phyloP scores from a whole-genome alignment of 169 alveolate species.

The Eimeria falciformis region DNA sequence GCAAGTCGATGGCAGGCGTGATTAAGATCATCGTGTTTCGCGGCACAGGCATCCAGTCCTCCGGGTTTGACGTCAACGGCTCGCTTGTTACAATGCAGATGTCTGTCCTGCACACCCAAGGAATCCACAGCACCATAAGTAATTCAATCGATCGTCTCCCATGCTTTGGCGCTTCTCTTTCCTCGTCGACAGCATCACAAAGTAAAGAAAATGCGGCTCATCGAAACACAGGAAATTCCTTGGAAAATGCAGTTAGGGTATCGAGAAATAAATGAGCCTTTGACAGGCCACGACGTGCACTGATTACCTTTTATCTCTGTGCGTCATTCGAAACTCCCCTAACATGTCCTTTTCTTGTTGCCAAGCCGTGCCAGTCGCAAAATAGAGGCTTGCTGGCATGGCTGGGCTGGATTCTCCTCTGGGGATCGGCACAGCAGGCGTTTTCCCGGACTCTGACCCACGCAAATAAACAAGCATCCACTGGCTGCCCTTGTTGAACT shows the following conservation, averaged over 20 bases:
- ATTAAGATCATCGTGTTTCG: slow-evolving; percentile 70
- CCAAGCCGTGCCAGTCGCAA: slow-evolving; percentile 77
- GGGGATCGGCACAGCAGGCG: slow-evolving; percentile 41
- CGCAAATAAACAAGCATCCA: not conserved
- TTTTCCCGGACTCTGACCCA: slow-evolving; percentile 63
- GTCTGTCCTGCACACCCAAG: slow-evolving; percentile 69
- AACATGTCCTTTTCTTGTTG: slow-evolving; percentile 51
- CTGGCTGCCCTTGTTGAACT: no score
- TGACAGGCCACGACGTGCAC: no score
- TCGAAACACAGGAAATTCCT: no score
- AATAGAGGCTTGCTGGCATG: slow-evolving; percentile 76
- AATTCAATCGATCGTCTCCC: no score
- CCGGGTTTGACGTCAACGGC: slow-evolving; percentile 76
- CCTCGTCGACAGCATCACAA: no score
- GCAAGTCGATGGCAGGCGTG: slow-evolving; percentile 70
- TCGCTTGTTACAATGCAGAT: slow-evolving; percentile 76
- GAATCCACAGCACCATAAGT: not conserved
- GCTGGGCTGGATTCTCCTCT: slow-evolving; percentile 62
- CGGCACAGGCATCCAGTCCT: slow-evolving; percentile 79
- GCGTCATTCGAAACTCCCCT: slow-evolving; percentile 73
- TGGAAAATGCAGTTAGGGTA: no score
- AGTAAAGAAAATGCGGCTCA: no score
- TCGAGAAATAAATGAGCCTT: no score
- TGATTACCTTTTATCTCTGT: slow-evolving; percentile 64
- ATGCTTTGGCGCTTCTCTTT: no score